Evolutionary conservation across 73 alveolate species (phyloP).

Genomic region (Uronychia binucleata): DNA sequence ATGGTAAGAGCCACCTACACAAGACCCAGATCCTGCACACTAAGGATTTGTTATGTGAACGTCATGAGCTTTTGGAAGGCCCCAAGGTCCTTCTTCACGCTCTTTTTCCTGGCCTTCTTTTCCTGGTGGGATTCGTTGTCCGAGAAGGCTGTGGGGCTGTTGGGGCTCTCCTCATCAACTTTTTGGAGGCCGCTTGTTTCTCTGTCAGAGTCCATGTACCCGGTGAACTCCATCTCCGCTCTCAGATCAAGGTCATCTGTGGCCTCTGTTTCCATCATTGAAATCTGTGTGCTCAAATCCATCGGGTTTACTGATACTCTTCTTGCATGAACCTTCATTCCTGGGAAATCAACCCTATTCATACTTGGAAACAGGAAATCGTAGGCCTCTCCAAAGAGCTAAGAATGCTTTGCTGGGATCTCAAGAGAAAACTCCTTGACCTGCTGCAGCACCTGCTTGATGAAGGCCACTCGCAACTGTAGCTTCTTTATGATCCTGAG

Average conservation of each 20-base stretch:
- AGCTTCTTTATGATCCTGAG: not conserved
- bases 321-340: not conserved
- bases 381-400: not conserved
- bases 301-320: not conserved
- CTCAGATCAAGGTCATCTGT: not conserved
- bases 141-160: not conserved
- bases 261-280: not conserved
- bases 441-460: not conserved
- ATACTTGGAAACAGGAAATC: not conserved
- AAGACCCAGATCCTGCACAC: not conserved
- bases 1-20: not conserved
- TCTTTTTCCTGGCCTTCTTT: not conserved
- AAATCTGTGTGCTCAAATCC: not conserved
- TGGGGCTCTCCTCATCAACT: not conserved
- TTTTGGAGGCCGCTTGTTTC: not conserved
- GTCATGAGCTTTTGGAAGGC: not conserved
- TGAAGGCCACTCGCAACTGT: not conserved
- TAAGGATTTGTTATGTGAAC: not conserved
- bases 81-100: not conserved
- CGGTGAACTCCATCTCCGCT: not conserved
- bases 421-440: not conserved
- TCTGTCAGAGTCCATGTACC: not conserved
- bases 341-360: not conserved
- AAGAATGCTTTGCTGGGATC: not conserved
- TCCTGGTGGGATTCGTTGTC: not conserved